Evolutionary conservation across 306 rosid species (phyloP).

Genomic region (Senna siamea): DNA sequence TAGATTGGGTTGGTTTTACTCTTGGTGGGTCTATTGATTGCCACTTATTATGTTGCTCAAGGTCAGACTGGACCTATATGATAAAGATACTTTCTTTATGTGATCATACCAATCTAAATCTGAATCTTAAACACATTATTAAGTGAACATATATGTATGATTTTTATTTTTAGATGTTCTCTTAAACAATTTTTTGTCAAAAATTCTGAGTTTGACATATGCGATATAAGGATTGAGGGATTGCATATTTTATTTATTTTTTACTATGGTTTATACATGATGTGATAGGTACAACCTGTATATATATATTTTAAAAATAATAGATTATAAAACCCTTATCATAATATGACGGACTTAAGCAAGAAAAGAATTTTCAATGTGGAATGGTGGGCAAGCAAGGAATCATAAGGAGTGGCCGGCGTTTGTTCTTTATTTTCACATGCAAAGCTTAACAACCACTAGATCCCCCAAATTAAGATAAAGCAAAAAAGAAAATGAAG

Average conservation of each 20-base stretch:
- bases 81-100: conserved; percentile 40
- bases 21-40: conserved; percentile 48
- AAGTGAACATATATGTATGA: not conserved
- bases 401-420: conserved; percentile 26
- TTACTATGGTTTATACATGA: too few relatives aligned
- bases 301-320: too few relatives aligned
- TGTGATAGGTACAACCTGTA: too few relatives aligned
- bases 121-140: too few relatives aligned
- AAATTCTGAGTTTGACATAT: too few relatives aligned
- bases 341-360: not conserved
- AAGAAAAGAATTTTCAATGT: conserved; percentile 33
- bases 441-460: conserved; percentile 13
- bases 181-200: too few relatives aligned
- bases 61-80: conserved; percentile 40
- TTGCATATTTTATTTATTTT: too few relatives aligned
- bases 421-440: conserved; percentile 24
- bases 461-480: not conserved
- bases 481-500: not conserved
- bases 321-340: not conserved
- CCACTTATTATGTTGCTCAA: conserved; percentile 38
- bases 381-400: conserved; percentile 42
- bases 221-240: too few relatives aligned
- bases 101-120: conserved; percentile 12
- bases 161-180: not conserved
- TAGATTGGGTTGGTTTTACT: conserved; percentile 32